Evolutionary conservation across 2,329 filamentous ascomycete genomes (phyloP).

Genomic region (Esteya vermicola): DNA sequence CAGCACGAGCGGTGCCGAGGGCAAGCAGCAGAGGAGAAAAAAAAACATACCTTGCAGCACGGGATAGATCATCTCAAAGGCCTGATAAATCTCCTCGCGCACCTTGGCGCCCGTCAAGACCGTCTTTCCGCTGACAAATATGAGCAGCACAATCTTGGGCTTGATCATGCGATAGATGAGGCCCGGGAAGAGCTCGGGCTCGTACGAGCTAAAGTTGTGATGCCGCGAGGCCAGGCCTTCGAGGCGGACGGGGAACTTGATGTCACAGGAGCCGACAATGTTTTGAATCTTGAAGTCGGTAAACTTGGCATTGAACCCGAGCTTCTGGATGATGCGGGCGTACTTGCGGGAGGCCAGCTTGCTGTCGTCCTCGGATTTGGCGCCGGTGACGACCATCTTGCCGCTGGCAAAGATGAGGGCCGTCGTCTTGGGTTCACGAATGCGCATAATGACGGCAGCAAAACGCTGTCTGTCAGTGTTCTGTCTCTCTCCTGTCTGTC

Average conservation of each 20-base stretch:
- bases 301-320: slow-evolving; percentile 98
- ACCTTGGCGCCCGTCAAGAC: slow-evolving; percentile 96
- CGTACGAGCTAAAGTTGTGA: slow-evolving; percentile 98
- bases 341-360: slow-evolving; percentile 97
- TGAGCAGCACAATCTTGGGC: slow-evolving; percentile 94
- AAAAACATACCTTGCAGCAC: slow-evolving; percentile 63
- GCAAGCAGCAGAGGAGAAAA: slow-evolving; percentile 12
- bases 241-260: slow-evolving; percentile 96
- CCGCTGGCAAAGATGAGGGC: slow-evolving; percentile 95
- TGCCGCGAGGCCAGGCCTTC: slow-evolving; percentile 93
- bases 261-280: slow-evolving; percentile 96
- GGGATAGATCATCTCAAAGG: slow-evolving; percentile 94
- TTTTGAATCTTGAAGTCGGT: slow-evolving; percentile 99
- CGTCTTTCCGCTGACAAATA: slow-evolving; percentile 97
- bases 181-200: slow-evolving; percentile 96
- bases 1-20: too few species aligned
- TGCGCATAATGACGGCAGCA: slow-evolving; percentile 98
- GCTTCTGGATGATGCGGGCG: slow-evolving; percentile 97
- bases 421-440: slow-evolving; percentile 96
- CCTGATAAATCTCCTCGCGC: slow-evolving; percentile 93
- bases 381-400: slow-evolving; percentile 89
- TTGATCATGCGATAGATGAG: slow-evolving; percentile 99
- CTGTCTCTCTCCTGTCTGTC: slow-evolving; percentile 5
- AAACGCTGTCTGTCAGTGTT: slow-evolving; percentile 57
- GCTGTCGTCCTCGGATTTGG: slow-evolving; percentile 90